These are phyloP conservation scores for Phalaenopsis hybrid DNA, from an alignment of 116 monocot species.

Conservation along the genomic window DNA sequence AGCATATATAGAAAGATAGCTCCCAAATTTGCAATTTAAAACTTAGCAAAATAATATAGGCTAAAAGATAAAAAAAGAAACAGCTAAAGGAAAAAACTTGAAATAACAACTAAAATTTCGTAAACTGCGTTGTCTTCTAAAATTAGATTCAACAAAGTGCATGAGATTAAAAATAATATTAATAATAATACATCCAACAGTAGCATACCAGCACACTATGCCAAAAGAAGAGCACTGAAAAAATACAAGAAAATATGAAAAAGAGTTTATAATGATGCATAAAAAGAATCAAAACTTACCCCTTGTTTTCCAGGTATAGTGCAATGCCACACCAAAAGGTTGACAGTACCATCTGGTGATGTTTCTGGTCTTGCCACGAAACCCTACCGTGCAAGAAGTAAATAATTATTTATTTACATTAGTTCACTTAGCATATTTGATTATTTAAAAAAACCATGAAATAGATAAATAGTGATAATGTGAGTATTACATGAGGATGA, in stretches of 20 bases:
- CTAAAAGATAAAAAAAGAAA: too few species aligned
- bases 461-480: background rate
- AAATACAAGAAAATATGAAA: background rate
- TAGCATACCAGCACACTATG: background rate
- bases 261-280: background rate
- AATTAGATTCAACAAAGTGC: background rate
- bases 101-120: too few species aligned
- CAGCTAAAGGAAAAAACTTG: too few species aligned
- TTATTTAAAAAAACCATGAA: background rate
- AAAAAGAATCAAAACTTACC: slow-evolving; percentile 16
- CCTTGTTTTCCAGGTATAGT: slow-evolving; percentile 66
- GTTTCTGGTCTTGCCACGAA: slow-evolving; percentile 80
- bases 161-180: background rate
- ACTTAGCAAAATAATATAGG: too few species aligned
- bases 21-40: too few species aligned
- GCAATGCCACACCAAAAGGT: slow-evolving; percentile 77
- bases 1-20: too few species aligned
- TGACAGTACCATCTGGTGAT: slow-evolving; percentile 50
- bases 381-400: slow-evolving; percentile 27
- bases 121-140: background rate
- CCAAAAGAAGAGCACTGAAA: background rate
- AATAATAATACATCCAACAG: background rate
- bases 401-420: background rate
- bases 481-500: slow-evolving; percentile 58
- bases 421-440: background rate